These are phyloP conservation scores for Colletotrichum orchidophilum DNA, from an alignment of 2,329 filamentous ascomycete species.

Conservation along the genomic window DNA sequence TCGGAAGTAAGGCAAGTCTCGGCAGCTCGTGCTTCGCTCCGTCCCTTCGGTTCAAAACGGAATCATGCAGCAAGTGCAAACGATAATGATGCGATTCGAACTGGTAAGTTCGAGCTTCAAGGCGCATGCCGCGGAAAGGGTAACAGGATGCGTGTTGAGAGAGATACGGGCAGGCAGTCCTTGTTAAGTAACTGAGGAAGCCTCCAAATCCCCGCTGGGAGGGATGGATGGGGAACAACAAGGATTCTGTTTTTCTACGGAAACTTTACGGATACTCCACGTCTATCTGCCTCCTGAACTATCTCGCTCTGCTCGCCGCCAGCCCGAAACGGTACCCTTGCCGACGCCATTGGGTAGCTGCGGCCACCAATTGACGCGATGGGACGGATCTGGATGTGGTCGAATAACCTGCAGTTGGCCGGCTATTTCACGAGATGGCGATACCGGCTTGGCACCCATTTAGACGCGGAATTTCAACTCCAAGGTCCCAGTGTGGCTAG, in stretches of 20 bases:
- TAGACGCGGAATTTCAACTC: not conserved
- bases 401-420: not conserved
- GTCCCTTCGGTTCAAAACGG: not conserved
- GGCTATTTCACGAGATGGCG: not conserved
- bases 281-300: not conserved
- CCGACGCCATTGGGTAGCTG: not conserved
- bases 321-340: not conserved
- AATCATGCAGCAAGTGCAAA: not conserved
- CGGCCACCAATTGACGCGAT: not conserved
- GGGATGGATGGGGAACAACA: slow-evolving; percentile 1
- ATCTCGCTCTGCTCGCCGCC: slow-evolving; percentile 6
- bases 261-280: not conserved
- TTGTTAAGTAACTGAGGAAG: not conserved
- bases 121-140: not conserved
- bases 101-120: not conserved
- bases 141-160: slow-evolving; percentile 7
- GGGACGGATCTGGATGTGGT: not conserved
- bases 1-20: slow-evolving; percentile 8
- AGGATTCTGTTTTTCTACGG: not conserved
- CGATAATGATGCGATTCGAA: not conserved
- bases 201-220: not conserved
- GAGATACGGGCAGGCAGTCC: not conserved
- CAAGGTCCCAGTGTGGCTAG: not conserved
- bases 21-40: slow-evolving; percentile 11
- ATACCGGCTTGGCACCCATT: not conserved